Evolutionary conservation across 305 asterid genomes (phyloP), one percentile per base, ranked within the genome.

Genomic region (Plantago coronopus): DNA sequence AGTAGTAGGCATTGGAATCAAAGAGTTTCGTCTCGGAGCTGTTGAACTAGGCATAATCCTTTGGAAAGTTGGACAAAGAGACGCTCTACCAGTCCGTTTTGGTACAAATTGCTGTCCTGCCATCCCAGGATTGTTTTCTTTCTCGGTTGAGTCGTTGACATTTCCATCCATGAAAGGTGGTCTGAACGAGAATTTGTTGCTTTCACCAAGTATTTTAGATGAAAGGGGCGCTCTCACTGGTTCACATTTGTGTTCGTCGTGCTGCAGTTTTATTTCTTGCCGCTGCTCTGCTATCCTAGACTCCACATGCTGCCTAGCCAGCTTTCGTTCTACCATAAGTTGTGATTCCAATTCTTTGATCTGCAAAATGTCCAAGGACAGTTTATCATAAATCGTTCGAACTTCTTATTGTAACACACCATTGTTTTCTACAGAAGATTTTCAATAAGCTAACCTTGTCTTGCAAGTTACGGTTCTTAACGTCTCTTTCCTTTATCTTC

Each of bases 261-360:
- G 75, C 56, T 78, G 87, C 55, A 78, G 81, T 57, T 47, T 74
- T 31, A 37, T 60, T 61, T 73, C 71, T 25, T 66, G 84, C 53
- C 65, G 72, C 53, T 75, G 79, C 53, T 85, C 97, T 18, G 89
- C 94, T 31, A 87, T 85, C 76, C 74, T 93, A 22, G 86, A 71
- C 76, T 85, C 94, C 48, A 87, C 89, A 1, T 93, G 95, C 69
- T 87, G 96, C 72, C 95, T 72, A 63, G 93, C 99, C 21, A 93
- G 88, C 77, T 83, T 93, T 65, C 97, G 76, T 82, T 93, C 99
- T 31, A 89, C 85, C 69, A 89, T 50, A 60, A 93, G 85, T 62
- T 93, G 97, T 7, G 99, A 79, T 79, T 93, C 99, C 78, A 93
- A 38, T 77, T 93, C 99, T 78, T 87, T 93, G 74, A 93, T 85